A percentile compares a stretch with the other conserved stretches of the same genome.
Evolutionary conservation across 2,329 filamentous ascomycete genomes (phyloP).

Genomic region (Thyridium curvatum): DNA sequence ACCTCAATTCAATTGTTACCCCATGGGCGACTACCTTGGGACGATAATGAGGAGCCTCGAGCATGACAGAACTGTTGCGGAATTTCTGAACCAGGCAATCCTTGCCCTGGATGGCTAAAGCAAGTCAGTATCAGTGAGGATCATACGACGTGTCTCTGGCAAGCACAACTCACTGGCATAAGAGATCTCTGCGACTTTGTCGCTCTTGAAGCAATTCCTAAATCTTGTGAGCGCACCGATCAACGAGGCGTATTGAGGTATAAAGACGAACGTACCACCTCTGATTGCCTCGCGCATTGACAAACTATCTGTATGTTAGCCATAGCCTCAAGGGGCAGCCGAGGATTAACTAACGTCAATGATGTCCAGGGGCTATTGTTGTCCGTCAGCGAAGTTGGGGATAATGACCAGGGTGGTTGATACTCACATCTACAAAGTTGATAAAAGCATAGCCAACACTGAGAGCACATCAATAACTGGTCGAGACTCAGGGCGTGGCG

Average conservation of each 20-base stretch:
- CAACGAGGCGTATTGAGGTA: no score
- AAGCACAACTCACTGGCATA: slow-evolving; percentile 71
- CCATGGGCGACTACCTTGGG: slow-evolving; percentile 58
- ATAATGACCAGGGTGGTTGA: background rate
- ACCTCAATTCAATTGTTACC: slow-evolving; percentile 1
- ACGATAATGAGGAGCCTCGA: slow-evolving; percentile 73
- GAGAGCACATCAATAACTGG: slow-evolving; percentile 4
- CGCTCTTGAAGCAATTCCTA: slow-evolving; percentile 75
- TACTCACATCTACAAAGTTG: slow-evolving; percentile 76
- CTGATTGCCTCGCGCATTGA: slow-evolving; percentile 62
- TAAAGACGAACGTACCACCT: slow-evolving; percentile 47
- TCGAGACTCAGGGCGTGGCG: no score
- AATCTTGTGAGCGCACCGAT: slow-evolving; percentile 4
- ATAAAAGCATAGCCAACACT: slow-evolving; percentile 97
- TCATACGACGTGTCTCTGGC: background rate
- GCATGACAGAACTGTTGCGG: slow-evolving; percentile 92
- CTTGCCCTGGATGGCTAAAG: slow-evolving; percentile 77
- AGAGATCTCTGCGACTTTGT: slow-evolving; percentile 83
- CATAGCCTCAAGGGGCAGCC: slow-evolving; percentile 1
- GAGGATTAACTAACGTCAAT: slow-evolving; percentile 53
- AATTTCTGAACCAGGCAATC: slow-evolving; percentile 93
- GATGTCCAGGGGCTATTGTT: slow-evolving; percentile 60
- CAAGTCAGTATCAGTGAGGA: slow-evolving; percentile 18
- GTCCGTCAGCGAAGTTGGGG: slow-evolving; percentile 25
- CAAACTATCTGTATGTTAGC: slow-evolving; percentile 51